phyloP scores from a whole-genome alignment of 176 grass and related monocot genomes.

The Calamus simplicifolius region DNA sequence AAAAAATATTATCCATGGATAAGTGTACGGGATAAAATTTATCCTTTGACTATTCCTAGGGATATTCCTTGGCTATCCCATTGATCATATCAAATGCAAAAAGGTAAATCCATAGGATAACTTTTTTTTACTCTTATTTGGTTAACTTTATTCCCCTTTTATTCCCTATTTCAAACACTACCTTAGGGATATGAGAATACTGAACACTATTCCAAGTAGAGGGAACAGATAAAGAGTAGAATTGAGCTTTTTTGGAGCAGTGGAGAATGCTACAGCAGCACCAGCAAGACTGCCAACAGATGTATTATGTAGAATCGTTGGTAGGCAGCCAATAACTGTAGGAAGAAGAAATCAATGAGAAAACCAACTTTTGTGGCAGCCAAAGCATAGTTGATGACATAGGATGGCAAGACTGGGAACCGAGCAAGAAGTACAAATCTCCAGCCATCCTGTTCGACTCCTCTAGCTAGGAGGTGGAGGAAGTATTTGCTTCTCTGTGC shows the following conservation, averaged over 20 bases:
- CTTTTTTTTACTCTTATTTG: too few species aligned
- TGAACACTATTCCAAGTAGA: slow-evolving; percentile 65
- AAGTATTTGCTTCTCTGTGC: slow-evolving; percentile 68
- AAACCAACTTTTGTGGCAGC: slow-evolving; percentile 74
- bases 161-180: too few species aligned
- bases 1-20: too few species aligned
- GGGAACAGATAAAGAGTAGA: slow-evolving; percentile 78
- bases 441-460: slow-evolving; percentile 87
- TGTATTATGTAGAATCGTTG: slow-evolving; percentile 96
- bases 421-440: slow-evolving; percentile 92
- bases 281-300: slow-evolving; percentile 88
- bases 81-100: too few species aligned
- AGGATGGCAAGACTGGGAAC: slow-evolving; percentile 86
- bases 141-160: too few species aligned
- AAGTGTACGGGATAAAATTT: too few species aligned
- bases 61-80: too few species aligned
- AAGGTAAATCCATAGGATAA: too few species aligned
- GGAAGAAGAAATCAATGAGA: slow-evolving; percentile 91
- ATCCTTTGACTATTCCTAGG: too few species aligned
- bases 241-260: slow-evolving; percentile 58
- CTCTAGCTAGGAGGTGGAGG: slow-evolving; percentile 70
- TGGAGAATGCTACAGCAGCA: slow-evolving; percentile 55
- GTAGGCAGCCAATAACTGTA: slow-evolving; percentile 79
- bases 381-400: slow-evolving; percentile 89
- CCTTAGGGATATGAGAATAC: slow-evolving; percentile 82